Evolutionary conservation across 1,284 basidiomycete species (phyloP), one percentile per base, ranked within the genome.

Genomic region (Boletus subluridellus): DNA sequence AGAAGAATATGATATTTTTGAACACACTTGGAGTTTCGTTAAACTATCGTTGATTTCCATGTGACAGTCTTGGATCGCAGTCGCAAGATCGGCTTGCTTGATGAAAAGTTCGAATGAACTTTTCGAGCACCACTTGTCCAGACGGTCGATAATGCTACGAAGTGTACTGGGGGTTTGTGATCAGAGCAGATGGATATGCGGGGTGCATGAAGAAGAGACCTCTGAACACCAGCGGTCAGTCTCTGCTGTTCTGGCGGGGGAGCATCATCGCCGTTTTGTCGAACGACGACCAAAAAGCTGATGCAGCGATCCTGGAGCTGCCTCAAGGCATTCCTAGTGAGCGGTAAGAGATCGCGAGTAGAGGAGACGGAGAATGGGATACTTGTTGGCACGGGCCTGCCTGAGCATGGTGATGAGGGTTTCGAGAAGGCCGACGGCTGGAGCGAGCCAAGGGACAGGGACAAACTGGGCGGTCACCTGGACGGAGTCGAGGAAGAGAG

Each of bases 311-410:
- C 78, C 44, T 75, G 70, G 9, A 82, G 75, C 57, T 81, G 79
- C 44, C 64, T 60, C 26, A 77, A 73, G 52, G 80, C 74, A 56
- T 75, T 63, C 55, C 78, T 79, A 46, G 34, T 37, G 24, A 30
- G 37, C 10, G 32, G 58, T 63, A 11, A 68, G 61, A 45, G 26
- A 49, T 49, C 24, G 35, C 34, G 10, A 32, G 11, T 14, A 41
- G 46, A 48, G 28, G 34, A 39, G 37, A 45, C 8, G 35, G 30
- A 51, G 30, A 35, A n/a, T 21, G 35, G 53, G 67, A 21, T 61
- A 77, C 82, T 74, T 77, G 66, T 84, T 84, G 1, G 72, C 68
- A 2, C 70, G 59, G n/a, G 82, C 79, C 60, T 80, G 77, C 49
- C 77, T 74, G 63, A 81, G 78, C 46, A 80, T 72, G 52, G 76